Conservation (phyloP, 192 early-diverging fungal species). For the Polychytrium aggregatum region DNA sequence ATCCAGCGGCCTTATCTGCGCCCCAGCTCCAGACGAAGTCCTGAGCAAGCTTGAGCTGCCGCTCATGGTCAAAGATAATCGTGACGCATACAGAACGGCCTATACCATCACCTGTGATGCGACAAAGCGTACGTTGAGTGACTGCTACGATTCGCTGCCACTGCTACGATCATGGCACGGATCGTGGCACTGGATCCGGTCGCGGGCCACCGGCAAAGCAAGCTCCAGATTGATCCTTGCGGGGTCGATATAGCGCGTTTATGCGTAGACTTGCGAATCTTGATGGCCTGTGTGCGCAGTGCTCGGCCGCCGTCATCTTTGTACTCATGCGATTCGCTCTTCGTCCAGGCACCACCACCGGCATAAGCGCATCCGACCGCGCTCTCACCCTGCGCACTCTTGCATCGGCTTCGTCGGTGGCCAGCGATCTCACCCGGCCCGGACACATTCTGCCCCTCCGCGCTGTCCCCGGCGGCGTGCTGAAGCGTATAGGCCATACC, state of each 20-base stretch:
- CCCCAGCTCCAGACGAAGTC: conserved; percentile 63
- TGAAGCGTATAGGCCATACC: conserved; percentile 88
- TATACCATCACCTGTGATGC: conserved; percentile 91
- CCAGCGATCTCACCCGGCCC: conserved; percentile 69
- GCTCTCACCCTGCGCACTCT: conserved; percentile 65
- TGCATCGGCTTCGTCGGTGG: conserved; percentile 52
- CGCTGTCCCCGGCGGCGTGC: conserved; percentile 65
- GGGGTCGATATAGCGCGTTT: no score
- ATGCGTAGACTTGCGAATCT: no score
- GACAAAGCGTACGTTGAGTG: conserved; percentile 32
- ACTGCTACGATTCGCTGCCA: no score
- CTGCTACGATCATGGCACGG: no score
- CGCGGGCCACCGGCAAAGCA: no score
- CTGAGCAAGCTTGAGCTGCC: conserved; percentile 79
- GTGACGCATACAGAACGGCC: conserved; percentile 84
- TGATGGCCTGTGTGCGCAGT: background rate
- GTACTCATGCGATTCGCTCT: background rate
- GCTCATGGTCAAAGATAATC: conserved; percentile 84
- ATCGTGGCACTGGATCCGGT: no score
- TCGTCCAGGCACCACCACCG: conserved; percentile 68
- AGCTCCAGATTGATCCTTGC: no score
- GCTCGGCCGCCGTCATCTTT: background rate
- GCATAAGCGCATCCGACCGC: conserved; percentile 89
- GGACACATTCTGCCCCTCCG: conserved; percentile 93
- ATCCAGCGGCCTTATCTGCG: conserved; percentile 82